These are phyloP conservation scores for Coemansia sp. DNA, from an alignment of 192 early-diverging fungal species.

Conservation along the genomic window DNA sequence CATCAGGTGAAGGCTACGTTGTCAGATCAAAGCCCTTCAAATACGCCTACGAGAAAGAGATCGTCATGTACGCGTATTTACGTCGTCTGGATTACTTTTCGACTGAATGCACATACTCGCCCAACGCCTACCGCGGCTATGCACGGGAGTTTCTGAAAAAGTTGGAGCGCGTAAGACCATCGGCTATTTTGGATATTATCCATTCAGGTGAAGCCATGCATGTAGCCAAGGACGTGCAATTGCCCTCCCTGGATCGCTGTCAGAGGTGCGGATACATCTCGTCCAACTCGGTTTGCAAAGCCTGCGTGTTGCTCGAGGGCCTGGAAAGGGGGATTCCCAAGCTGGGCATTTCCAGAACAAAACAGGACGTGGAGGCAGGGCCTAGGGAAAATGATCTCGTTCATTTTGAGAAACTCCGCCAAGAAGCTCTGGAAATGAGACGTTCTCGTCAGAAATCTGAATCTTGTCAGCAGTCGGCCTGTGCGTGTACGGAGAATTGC, in stretches of 20 bases:
- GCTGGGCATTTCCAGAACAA: slow-evolving; percentile 54
- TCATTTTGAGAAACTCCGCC: slow-evolving; percentile 48
- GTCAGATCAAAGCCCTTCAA: slow-evolving; percentile 98
- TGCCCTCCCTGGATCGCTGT: slow-evolving; percentile 69
- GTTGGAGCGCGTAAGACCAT: slow-evolving; percentile 85
- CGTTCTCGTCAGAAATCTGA: slow-evolving; percentile 3
- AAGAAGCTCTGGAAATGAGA: slow-evolving; percentile 34
- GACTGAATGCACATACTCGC: slow-evolving; percentile 97
- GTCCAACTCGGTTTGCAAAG: slow-evolving; percentile 89
- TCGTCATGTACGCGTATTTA: slow-evolving; percentile 99
- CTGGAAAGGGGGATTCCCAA: slow-evolving; percentile 86
- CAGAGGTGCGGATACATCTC: slow-evolving; percentile 95
- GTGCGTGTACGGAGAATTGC: slow-evolving; percentile 6
- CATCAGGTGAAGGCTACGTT: slow-evolving; percentile 70
- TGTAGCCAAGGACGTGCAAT: slow-evolving; percentile 63
- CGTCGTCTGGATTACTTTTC: slow-evolving; percentile 97
- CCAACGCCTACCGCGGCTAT: slow-evolving; percentile 95
- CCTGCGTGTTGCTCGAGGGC: slow-evolving; percentile 91
- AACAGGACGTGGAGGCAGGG: neutral
- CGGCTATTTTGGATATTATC: slow-evolving; percentile 93
- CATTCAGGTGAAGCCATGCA: slow-evolving; percentile 90
- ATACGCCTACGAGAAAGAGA: slow-evolving; percentile 99
- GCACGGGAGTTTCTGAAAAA: slow-evolving; percentile 95
- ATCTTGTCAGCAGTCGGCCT: slow-evolving; percentile 4
- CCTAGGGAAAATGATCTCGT: slow-evolving; percentile 19